Conservation (phyloP, 2,329 filamentous ascomycete genomes). For the Talaromyces amestolkiae region DNA sequence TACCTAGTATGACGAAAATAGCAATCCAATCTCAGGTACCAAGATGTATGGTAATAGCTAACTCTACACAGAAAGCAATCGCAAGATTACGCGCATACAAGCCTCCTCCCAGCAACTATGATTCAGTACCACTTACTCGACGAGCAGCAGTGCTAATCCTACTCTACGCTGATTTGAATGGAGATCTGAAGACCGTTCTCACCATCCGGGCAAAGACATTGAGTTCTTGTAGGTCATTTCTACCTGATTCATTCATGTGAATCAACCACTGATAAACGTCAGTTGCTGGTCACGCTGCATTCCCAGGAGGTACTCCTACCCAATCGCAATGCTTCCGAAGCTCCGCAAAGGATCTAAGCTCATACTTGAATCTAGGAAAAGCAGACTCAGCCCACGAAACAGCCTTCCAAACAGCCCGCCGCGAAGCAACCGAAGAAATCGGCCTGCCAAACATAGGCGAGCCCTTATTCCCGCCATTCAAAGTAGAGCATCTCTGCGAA, state of each 20-base stretch:
- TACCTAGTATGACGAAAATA: not conserved
- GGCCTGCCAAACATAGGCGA: conserved; percentile 72
- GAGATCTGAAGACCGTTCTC: conserved; percentile 68
- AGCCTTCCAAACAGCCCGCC: conserved; percentile 74
- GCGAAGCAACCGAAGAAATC: conserved; percentile 92
- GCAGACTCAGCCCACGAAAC: conserved; percentile 56
- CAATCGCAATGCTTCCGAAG: not conserved
- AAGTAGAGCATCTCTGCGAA: conserved; percentile 81
- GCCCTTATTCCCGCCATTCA: conserved; percentile 72
- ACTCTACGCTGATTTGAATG: conserved; percentile 77
- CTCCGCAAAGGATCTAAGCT: not conserved
- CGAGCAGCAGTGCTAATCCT: conserved; percentile 85
- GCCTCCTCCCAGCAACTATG: conserved; percentile 58
- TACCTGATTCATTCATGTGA: not conserved
- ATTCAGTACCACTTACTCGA: conserved; percentile 57
- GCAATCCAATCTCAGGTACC: not conserved
- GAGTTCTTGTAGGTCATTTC: conserved; percentile 50
- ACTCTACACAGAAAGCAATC: conserved; percentile 47
- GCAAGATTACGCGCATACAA: conserved; percentile 56
- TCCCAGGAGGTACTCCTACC: conserved; percentile 66
- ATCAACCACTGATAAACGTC: not conserved
- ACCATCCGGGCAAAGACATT: conserved; percentile 61
- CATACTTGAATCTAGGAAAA: conserved; percentile 44
- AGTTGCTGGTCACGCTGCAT: conserved; percentile 79
- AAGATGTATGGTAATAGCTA: not conserved